A percentile compares a stretch with the other conserved stretches of the same genome.
Evolutionary conservation across 768 basidiomycete species (phyloP).

Genomic region (Kwoniella dendrophila): DNA sequence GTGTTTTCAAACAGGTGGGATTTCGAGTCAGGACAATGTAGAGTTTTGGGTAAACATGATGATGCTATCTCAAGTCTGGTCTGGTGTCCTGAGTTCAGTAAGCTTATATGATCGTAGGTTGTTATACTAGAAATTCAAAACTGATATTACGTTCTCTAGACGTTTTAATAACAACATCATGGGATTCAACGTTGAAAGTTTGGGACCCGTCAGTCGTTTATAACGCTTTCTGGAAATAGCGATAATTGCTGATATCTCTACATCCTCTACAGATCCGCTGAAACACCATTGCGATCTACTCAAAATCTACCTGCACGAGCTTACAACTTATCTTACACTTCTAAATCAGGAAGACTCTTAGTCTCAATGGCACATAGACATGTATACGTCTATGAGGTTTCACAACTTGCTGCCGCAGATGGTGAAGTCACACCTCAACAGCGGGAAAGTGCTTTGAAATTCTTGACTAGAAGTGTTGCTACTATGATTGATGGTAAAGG

Average conservation of each 20-base stretch:
- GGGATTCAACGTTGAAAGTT: slow-evolving; percentile 84
- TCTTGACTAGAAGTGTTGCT: slow-evolving; percentile 85
- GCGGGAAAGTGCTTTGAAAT: slow-evolving; percentile 91
- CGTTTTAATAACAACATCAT: slow-evolving; percentile 78
- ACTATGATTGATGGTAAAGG: slow-evolving; percentile 94
- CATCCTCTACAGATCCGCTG: slow-evolving; percentile 35
- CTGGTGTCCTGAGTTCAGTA: slow-evolving; percentile 69
- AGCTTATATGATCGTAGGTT: slow-evolving; percentile 37
- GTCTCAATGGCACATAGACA: slow-evolving; percentile 89
- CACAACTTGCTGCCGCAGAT: slow-evolving; percentile 63
- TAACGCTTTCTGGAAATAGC: background rate
- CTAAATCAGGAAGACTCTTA: slow-evolving; percentile 76
- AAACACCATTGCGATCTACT: slow-evolving; percentile 64
- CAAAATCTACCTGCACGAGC: slow-evolving; percentile 77
- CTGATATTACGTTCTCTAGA: slow-evolving; percentile 59
- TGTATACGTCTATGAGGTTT: slow-evolving; percentile 84
- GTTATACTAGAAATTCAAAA: background rate
- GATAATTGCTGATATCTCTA: slow-evolving; percentile 59
- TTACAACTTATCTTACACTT: slow-evolving; percentile 71
- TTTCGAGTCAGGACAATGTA: slow-evolving; percentile 70
- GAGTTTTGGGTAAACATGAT: slow-evolving; percentile 75
- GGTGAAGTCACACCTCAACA: slow-evolving; percentile 66
- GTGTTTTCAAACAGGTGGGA: slow-evolving; percentile 65
- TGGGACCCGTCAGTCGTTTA: slow-evolving; percentile 66
- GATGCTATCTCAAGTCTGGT: slow-evolving; percentile 78